Conservation (phyloP, 2,329 filamentous ascomycete species). For the Scedosporium minutisporum region DNA sequence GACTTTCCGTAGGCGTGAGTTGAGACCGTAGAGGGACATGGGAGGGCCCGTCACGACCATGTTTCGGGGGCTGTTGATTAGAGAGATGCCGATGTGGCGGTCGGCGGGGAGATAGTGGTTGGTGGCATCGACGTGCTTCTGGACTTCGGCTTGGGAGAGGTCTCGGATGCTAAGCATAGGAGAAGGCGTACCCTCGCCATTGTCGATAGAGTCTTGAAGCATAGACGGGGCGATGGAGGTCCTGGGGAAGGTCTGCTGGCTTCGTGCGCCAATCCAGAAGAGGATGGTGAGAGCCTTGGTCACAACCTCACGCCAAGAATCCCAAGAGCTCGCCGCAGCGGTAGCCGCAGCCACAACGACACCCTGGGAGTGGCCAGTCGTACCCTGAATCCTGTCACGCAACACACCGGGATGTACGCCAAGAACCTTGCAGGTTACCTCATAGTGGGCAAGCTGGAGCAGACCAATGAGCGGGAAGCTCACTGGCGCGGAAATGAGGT, state of each 20-base stretch:
- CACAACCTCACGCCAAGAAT: slow-evolving; percentile 74
- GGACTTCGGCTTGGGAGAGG: slow-evolving; percentile 75
- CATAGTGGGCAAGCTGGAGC: slow-evolving; percentile 91
- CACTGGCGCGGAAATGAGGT: slow-evolving; percentile 87
- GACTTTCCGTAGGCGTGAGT: slow-evolving; percentile 88
- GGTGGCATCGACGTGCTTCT: slow-evolving; percentile 93
- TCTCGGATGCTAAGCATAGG: slow-evolving; percentile 98
- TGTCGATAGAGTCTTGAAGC: slow-evolving; percentile 84
- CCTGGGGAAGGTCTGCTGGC: slow-evolving; percentile 92
- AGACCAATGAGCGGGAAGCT: slow-evolving; percentile 94
- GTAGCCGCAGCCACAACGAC: slow-evolving; percentile 89
- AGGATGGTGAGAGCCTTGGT: slow-evolving; percentile 79
- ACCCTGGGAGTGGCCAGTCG: slow-evolving; percentile 94
- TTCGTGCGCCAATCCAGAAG: slow-evolving; percentile 97
- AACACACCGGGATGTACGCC: slow-evolving; percentile 84
- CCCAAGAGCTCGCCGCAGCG: slow-evolving; percentile 85
- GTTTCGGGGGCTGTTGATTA: slow-evolving; percentile 94
- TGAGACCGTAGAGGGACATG: slow-evolving; percentile 91
- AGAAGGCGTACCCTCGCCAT: slow-evolving; percentile 89
- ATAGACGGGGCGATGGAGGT: slow-evolving; percentile 88
- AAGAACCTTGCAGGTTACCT: slow-evolving; percentile 84
- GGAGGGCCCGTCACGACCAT: slow-evolving; percentile 95
- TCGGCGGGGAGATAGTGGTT: slow-evolving; percentile 92
- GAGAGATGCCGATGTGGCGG: slow-evolving; percentile 86
- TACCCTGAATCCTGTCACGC: slow-evolving; percentile 72